Evolutionary conservation across 2,329 filamentous ascomycete genomes (phyloP).

Genomic region (Aureobasidium uvarum): DNA sequence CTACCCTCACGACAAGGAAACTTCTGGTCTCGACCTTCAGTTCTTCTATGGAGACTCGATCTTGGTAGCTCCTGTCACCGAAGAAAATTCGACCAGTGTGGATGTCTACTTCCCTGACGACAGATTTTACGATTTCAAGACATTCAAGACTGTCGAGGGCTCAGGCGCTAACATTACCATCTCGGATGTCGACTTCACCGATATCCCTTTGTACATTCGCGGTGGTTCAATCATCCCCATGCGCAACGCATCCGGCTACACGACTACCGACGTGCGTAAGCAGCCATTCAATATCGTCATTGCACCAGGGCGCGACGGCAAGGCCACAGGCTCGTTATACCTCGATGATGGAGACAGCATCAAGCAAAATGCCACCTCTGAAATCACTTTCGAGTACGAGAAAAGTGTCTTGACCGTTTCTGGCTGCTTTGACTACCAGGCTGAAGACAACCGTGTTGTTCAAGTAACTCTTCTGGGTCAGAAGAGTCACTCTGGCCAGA

Average conservation of each 20-base stretch:
- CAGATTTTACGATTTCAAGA: slow-evolving; percentile 61
- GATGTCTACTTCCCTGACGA: slow-evolving; percentile 58
- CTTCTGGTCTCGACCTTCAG: slow-evolving; percentile 41
- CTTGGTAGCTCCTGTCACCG: slow-evolving; percentile 57
- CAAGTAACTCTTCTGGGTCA: slow-evolving; percentile 8
- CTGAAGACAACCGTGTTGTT: slow-evolving; percentile 12
- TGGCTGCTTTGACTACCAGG: slow-evolving; percentile 26
- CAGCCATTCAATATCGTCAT: slow-evolving; percentile 70
- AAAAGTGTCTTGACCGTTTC: slow-evolving; percentile 48
- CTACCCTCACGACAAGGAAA: slow-evolving; percentile 56
- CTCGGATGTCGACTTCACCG: slow-evolving; percentile 48
- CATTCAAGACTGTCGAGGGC: slow-evolving; percentile 49
- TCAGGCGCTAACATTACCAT: slow-evolving; percentile 47
- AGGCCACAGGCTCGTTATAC: slow-evolving; percentile 66
- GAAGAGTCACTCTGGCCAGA: background rate
- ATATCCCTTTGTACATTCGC: slow-evolving; percentile 66
- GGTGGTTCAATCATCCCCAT: slow-evolving; percentile 64
- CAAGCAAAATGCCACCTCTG: slow-evolving; percentile 55
- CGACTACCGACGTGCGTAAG: slow-evolving; percentile 60
- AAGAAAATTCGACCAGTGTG: slow-evolving; percentile 53
- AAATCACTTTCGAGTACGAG: slow-evolving; percentile 59
- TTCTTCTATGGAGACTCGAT: slow-evolving; percentile 60
- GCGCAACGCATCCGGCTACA: slow-evolving; percentile 57
- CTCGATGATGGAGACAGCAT: slow-evolving; percentile 74
- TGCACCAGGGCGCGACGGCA: slow-evolving; percentile 61